Percentiles rank a stretch among this genome's conserved stretches.
phyloP scores from a whole-genome alignment of 2,329 filamentous ascomycete genomes.

The Alternaria solani region DNA sequence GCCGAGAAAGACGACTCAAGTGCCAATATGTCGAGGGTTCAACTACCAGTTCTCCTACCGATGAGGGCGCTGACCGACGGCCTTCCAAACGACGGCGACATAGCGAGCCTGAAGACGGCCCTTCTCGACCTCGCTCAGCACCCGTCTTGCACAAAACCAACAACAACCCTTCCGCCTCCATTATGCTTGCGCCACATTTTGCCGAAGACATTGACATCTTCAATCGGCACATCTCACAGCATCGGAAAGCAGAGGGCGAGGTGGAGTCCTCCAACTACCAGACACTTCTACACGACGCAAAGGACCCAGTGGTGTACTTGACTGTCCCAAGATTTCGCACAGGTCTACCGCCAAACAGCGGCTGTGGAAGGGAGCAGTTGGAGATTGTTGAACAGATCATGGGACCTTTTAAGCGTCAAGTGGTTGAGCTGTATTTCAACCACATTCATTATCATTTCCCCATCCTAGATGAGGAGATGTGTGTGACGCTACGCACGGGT shows the following conservation, averaged over 20 bases:
- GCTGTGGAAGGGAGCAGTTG: constrained; percentile 50
- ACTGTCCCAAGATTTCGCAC: constrained; percentile 61
- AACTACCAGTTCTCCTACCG: constrained; percentile 30
- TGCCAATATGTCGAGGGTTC: constrained; percentile 49
- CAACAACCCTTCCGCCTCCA: constrained; percentile 46
- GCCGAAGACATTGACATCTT: constrained; percentile 54
- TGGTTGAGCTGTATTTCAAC: constrained; percentile 58
- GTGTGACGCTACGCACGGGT: constrained; percentile 45
- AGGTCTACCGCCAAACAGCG: constrained; percentile 49
- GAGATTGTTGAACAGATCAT: constrained; percentile 55
- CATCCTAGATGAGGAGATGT: constrained; percentile 51
- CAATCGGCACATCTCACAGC: constrained; percentile 50
- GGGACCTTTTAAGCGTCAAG: constrained; percentile 48
- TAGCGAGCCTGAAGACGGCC: constrained; percentile 35
- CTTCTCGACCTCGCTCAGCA: constrained; percentile 33
- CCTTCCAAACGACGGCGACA: constrained; percentile 39
- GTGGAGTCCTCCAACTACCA: constrained; percentile 56
- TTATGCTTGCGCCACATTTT: constrained; percentile 52
- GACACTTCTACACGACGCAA: constrained; percentile 57
- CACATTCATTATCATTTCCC: constrained; percentile 51
- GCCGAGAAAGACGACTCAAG: constrained; percentile 48
- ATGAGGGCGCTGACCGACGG: constrained; percentile 32
- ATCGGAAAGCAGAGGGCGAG: constrained; percentile 34
- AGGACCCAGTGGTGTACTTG: constrained; percentile 52
- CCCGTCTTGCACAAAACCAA: constrained; percentile 41